phyloP scores from a whole-genome alignment of 2,329 filamentous ascomycete genomes.

The Volutella citrinella region DNA sequence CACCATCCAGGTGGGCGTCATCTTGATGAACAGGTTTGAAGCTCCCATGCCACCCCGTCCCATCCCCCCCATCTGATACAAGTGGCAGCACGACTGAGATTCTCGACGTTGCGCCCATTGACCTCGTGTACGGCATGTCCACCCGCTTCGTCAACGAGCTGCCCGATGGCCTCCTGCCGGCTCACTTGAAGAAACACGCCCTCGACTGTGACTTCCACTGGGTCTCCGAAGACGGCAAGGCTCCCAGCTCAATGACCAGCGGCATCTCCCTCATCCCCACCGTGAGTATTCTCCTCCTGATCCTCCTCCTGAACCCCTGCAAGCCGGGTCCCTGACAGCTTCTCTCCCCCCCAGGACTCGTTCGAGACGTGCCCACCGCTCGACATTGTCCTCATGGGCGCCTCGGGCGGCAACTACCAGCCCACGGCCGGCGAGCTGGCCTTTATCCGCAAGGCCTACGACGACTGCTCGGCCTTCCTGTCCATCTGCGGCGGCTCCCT shows the following conservation, averaged over 20 bases:
- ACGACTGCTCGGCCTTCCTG: conserved; percentile 35
- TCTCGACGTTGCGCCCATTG: conserved; percentile 34
- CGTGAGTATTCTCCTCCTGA: no score
- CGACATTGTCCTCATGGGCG: conserved; percentile 41
- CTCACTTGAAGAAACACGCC: conserved; percentile 15
- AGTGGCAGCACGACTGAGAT: conserved; percentile 28
- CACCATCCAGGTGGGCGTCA: conserved; percentile 14
- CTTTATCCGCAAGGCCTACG: conserved; percentile 34
- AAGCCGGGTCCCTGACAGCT: no score
- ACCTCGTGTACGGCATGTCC: conserved; percentile 22
- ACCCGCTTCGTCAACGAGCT: conserved; percentile 14
- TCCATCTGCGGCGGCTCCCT: conserved; percentile 37
- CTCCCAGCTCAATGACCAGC: conserved; percentile 19
- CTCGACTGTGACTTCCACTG: conserved; percentile 32
- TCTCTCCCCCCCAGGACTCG: conserved; percentile 37
- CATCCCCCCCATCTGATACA: not conserved
- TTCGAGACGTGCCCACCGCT: conserved; percentile 37
- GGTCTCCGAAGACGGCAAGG: conserved; percentile 26
- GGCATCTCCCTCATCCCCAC: conserved; percentile 28
- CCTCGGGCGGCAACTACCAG: conserved; percentile 26
- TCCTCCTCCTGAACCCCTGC: no score
- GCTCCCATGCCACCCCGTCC: not conserved
- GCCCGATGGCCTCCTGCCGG: conserved; percentile 12
- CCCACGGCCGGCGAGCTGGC: conserved; percentile 31
- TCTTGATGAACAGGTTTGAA: conserved; percentile 14